Percentiles rank a stretch among this genome's conserved stretches.
Conservation (phyloP, 306 rosid species). For the Prunus dulcis region DNA sequence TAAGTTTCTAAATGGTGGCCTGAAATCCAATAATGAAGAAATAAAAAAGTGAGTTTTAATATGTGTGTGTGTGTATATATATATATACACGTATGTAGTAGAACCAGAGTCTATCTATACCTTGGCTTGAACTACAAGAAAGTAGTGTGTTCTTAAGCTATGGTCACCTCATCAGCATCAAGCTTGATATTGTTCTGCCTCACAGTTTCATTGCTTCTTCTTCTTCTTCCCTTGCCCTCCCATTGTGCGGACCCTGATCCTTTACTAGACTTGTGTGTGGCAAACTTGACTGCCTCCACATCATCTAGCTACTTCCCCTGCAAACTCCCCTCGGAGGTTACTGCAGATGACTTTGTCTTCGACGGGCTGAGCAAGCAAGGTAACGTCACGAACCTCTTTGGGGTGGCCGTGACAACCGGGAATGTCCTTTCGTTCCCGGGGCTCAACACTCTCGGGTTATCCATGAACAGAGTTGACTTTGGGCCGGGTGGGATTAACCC, state of each 20-base stretch:
- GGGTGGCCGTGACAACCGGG: not conserved
- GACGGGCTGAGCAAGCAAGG: not conserved
- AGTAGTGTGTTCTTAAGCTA: not conserved
- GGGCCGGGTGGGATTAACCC: slow-evolving; percentile 32
- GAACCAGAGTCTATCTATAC: not conserved
- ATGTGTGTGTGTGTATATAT: no score
- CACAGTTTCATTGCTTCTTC: slow-evolving; percentile 10
- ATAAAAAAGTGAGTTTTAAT: no score
- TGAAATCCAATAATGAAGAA: not conserved
- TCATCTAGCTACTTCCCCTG: not conserved
- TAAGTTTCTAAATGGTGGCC: not conserved
- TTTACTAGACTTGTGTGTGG: slow-evolving; percentile 44
- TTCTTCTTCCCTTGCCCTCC: slow-evolving; percentile 20
- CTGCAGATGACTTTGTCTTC: slow-evolving; percentile 14
- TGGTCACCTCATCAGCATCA: slow-evolving; percentile 10
- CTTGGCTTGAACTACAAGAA: not conserved
- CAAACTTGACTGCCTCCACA: not conserved
- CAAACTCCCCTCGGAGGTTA: not conserved
- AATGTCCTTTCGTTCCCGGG: slow-evolving; percentile 26
- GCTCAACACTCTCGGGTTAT: slow-evolving; percentile 30
- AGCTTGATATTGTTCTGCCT: slow-evolving; percentile 16
- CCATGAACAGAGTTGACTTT: slow-evolving; percentile 38
- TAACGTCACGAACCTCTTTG: not conserved
- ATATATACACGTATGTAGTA: not conserved
- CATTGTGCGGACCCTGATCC: slow-evolving; percentile 38